Evolutionary conservation across 179 eudicot genomes (phyloP), one percentile per base, ranked within the genome.

Genomic region (Spergularia azorica): DNA sequence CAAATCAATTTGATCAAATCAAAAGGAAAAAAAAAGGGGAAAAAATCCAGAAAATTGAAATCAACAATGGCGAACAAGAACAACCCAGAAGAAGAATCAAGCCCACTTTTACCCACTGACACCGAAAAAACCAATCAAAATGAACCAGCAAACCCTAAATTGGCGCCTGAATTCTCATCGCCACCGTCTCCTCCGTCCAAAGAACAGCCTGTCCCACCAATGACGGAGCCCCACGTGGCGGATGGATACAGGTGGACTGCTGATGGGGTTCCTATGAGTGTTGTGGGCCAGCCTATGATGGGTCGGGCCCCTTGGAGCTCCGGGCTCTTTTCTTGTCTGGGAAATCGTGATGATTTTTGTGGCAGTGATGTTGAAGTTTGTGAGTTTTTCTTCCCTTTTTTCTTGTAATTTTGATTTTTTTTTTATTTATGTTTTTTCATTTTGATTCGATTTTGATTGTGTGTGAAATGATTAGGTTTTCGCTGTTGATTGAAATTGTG

Each of bases 331-430:
- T 81, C 90, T 69, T 93, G 98, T 71, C 84, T 93, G 48, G 98
- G 98, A 9, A 87, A 88, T 15, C 87, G 82, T 54, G 98, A 93
- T 68, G 85, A 89, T 5, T 93, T 93, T 73, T 88, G 87, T 62
- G 87, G 93, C 88, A 85, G 89, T 83, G 98, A 93, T 89, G 88
- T 93, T 69, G 97, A 93, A 93, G 98, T 93, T 89, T 93, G 98
- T 93, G 76, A 87, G 97, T 70, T 70, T 70, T 15, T 86, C 1
- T 50, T 17, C 2, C 21, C 3, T 48, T 60, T 50, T 32, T 51
- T 65, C 32, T 1, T 32, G 59, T 71, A 41, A 3, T 18, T 55
- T 70, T 1, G 15, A 20, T 68, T 68, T 73, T 21, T 50, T 6
- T 11, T 54, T 54, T 3, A 3, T 10, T 32, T 20, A 26, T 5